A percentile compares a stretch with the other conserved stretches of the same genome.
These are phyloP conservation scores for Hemisphaericaspora nanyangensis DNA, from an alignment of 805 yeast species.

Conservation along the genomic window DNA sequence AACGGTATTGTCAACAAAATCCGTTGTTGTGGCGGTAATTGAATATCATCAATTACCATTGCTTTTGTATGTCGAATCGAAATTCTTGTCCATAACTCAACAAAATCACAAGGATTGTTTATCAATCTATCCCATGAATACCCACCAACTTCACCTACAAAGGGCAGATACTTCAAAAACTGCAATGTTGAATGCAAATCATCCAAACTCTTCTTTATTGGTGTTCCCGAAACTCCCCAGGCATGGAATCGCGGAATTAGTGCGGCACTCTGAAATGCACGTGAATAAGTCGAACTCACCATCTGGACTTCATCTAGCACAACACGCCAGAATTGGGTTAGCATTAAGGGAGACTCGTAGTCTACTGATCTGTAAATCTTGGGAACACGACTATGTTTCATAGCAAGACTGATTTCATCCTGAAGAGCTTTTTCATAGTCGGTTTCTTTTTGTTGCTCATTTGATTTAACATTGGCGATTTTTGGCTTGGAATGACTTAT, in stretches of 20 bases:
- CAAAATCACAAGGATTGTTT: conserved; percentile 21
- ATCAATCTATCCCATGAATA: conserved; percentile 37
- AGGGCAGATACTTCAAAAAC: conserved; percentile 68
- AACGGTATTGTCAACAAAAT: conserved; percentile 69
- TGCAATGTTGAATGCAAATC: conserved; percentile 71
- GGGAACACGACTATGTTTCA: conserved; percentile 24
- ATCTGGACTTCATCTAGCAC: conserved; percentile 93
- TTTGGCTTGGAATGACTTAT: conserved; percentile 21
- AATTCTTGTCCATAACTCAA: conserved; percentile 47
- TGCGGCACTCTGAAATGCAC: conserved; percentile 77
- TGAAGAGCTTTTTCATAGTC: conserved; percentile 31
- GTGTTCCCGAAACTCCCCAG: conserved; percentile 98
- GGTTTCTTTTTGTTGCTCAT: conserved; percentile 18
- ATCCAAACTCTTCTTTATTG: conserved; percentile 60
- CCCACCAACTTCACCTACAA: conserved; percentile 41
- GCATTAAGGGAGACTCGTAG: conserved; percentile 77
- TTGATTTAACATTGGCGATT: conserved; percentile 21
- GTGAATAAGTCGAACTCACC: conserved; percentile 69
- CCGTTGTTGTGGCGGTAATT: conserved; percentile 75
- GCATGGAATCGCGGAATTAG: conserved; percentile 82
- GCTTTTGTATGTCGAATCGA: conserved; percentile 80
- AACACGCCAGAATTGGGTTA: conserved; percentile 84
- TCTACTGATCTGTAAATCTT: conserved; percentile 30
- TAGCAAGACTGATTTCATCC: conserved; percentile 28
- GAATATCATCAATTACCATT: conserved; percentile 73